These are phyloP conservation scores for Fonsecaea nubica DNA, from an alignment of 2,329 filamentous ascomycete species.

Conservation along the genomic window DNA sequence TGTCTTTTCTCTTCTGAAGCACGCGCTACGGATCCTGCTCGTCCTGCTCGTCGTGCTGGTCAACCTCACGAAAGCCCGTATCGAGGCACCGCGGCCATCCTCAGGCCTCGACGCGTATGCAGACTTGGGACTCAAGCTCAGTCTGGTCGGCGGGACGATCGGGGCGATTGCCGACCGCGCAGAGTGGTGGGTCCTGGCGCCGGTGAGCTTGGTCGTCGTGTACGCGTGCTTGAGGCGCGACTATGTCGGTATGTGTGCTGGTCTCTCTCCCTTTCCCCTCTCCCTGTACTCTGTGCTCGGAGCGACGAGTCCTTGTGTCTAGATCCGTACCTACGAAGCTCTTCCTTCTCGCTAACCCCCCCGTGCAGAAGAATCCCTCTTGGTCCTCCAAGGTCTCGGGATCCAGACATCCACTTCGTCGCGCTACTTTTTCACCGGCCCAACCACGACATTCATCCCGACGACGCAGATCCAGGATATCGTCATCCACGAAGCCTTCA, in stretches of 20 bases:
- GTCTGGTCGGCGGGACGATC: conserved; percentile 42
- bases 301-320: too few species aligned
- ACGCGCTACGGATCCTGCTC: conserved; percentile 54
- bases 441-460: conserved; percentile 79
- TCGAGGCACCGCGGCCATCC: conserved; percentile 40
- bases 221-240: conserved; percentile 56
- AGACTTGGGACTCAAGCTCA: conserved; percentile 43
- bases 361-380: conserved; percentile 76
- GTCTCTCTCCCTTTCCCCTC: conserved; percentile 22
- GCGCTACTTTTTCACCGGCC: conserved; percentile 68
- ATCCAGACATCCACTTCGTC: conserved; percentile 83
- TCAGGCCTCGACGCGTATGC: conserved; percentile 42
- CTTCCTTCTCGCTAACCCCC: too few species aligned
- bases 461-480: conserved; percentile 92
- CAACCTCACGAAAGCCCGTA: conserved; percentile 45
- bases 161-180: conserved; percentile 46
- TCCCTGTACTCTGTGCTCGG: not conserved
- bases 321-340: too few species aligned
- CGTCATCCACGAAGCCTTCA: conserved; percentile 92
- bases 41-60: conserved; percentile 51
- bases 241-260: conserved; percentile 56
- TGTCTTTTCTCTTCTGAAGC: conserved; percentile 51
- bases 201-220: conserved; percentile 48
- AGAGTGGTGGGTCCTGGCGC: conserved; percentile 52
- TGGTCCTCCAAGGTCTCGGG: conserved; percentile 86